A percentile compares a stretch with the other conserved stretches of the same genome.
These are phyloP conservation scores for Akanthomyces dipterigenus DNA, from an alignment of 2,329 filamentous ascomycete species.

Conservation along the genomic window DNA sequence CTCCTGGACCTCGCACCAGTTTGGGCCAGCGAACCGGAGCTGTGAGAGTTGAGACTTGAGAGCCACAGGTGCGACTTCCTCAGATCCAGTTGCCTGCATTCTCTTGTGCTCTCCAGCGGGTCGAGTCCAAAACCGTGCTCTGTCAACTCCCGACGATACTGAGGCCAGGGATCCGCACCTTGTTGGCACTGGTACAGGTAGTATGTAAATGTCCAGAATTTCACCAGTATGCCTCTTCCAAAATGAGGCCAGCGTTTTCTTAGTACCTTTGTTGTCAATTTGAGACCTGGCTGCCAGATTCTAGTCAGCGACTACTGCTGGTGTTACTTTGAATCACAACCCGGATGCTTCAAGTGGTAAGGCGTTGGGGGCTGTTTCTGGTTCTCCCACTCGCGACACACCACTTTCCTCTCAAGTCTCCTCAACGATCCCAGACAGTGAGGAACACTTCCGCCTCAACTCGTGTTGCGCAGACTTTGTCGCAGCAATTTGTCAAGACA, in stretches of 20 bases:
- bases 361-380: neutral
- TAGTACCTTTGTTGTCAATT: neutral
- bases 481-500: no score
- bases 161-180: neutral
- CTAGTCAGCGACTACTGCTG: neutral
- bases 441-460: neutral
- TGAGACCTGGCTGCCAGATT: neutral
- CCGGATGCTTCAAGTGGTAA: neutral
- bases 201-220: no score
- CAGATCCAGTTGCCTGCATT: slow-evolving; percentile 1
- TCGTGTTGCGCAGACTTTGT: neutral
- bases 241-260: neutral
- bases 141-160: slow-evolving; percentile 3
- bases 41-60: no score
- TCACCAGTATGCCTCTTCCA: neutral
- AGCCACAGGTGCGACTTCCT: neutral
- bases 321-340: neutral
- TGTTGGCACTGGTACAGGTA: neutral
- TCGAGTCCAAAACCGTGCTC: slow-evolving; percentile 1
- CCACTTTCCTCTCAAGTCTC: neutral
- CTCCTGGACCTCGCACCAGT: neutral
- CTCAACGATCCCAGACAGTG: neutral
- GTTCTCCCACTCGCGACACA: neutral
- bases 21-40: neutral
- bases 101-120: neutral